A percentile compares a stretch with the other conserved stretches of the same genome.
Conservation (phyloP, 139 green algal genomes). For the Edaphochlamys debaryana region DNA sequence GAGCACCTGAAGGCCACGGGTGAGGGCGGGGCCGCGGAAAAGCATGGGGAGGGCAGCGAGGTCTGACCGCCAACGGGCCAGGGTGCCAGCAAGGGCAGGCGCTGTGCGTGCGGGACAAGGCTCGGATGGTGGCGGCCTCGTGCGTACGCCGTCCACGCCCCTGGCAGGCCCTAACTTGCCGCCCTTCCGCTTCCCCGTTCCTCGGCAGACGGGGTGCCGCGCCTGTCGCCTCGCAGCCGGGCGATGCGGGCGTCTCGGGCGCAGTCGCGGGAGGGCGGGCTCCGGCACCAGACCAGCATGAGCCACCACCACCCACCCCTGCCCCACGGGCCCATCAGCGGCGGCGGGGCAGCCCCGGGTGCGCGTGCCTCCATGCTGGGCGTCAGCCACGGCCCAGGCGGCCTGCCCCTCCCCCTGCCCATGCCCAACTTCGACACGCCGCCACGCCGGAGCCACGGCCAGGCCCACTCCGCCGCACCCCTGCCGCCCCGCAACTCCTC, state of each 20-base stretch:
- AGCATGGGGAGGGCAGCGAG: too few relatives aligned
- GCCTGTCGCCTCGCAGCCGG: conserved; percentile 34
- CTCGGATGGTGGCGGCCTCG: too few relatives aligned
- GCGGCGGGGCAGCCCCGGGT: neutral
- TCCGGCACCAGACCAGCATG: neutral
- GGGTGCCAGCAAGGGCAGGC: too few relatives aligned
- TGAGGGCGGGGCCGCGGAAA: too few relatives aligned
- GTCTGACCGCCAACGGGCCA: too few relatives aligned
- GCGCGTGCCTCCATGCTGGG: neutral
- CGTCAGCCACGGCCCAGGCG: neutral
- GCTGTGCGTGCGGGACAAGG: too few relatives aligned
- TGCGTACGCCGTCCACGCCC: too few relatives aligned
- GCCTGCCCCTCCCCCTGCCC: neutral
- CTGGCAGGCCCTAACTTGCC: too few relatives aligned
- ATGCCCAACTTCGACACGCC: too few relatives aligned
- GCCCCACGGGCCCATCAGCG: neutral
- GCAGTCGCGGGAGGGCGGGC: neutral
- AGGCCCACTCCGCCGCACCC: neutral
- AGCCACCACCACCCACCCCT: too few relatives aligned
- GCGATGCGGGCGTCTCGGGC: neutral
- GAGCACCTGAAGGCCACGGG: neutral
- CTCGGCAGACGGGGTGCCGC: conserved; percentile 33
- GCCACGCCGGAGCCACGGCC: too few relatives aligned
- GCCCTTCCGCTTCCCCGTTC: too few relatives aligned
- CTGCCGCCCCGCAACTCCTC: neutral